These are phyloP conservation scores for Candida chilensis DNA, from an alignment of 805 yeast genomes.

Conservation along the genomic window DNA sequence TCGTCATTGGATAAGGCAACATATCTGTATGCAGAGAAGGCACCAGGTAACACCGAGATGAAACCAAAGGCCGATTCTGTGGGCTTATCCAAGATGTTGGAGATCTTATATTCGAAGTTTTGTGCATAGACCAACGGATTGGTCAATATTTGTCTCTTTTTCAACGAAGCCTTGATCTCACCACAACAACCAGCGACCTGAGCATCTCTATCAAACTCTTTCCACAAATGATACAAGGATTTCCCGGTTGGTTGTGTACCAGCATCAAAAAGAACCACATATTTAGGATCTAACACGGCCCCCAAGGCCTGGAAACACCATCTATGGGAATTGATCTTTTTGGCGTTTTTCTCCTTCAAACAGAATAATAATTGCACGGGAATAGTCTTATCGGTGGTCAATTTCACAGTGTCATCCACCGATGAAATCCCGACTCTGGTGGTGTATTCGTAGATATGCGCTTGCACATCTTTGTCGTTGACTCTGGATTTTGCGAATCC, in stretches of 20 bases:
- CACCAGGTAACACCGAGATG: conserved; percentile 60
- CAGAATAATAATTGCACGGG: conserved; percentile 58
- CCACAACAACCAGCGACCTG: conserved; percentile 67
- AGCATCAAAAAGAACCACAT: conserved; percentile 50
- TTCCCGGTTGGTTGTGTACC: conserved; percentile 57
- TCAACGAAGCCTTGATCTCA: conserved; percentile 55
- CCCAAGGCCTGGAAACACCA: conserved; percentile 65
- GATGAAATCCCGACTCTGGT: conserved; percentile 42
- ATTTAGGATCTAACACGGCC: conserved; percentile 45
- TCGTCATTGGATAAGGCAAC: conserved; percentile 48
- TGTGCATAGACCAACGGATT: conserved; percentile 61
- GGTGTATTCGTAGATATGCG: conserved; percentile 60
- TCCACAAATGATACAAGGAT: conserved; percentile 52
- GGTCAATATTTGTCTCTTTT: conserved; percentile 33
- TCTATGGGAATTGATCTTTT: conserved; percentile 58
- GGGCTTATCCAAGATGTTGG: conserved; percentile 60
- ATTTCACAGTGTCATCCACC: conserved; percentile 43
- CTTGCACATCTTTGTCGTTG: conserved; percentile 51
- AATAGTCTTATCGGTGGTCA: conserved; percentile 43
- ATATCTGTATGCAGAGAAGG: conserved; percentile 57
- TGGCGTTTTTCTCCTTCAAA: conserved; percentile 52
- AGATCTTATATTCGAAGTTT: conserved; percentile 59
- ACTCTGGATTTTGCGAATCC: conserved; percentile 54
- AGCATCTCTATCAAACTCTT: conserved; percentile 48
- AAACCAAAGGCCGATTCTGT: conserved; percentile 58